Evolutionary conservation across 2,329 filamentous ascomycete species (phyloP).

Genomic region (Scolecobasidium constrictum): DNA sequence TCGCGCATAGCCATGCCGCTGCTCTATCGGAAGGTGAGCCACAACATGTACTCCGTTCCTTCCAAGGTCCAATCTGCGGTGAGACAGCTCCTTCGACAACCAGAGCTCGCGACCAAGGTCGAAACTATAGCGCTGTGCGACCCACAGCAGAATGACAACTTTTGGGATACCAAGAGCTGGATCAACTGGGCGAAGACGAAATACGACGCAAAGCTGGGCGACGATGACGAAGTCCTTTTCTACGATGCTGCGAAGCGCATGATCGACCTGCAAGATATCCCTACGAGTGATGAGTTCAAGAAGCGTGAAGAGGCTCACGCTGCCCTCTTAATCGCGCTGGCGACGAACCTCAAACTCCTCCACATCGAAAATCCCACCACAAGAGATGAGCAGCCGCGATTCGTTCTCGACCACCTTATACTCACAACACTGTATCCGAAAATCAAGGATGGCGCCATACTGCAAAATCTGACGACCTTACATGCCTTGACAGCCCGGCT

Average conservation of each 20-base stretch:
- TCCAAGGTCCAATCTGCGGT: slow-evolving; percentile 4
- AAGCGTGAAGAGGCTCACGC: slow-evolving; percentile 9
- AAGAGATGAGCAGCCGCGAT: slow-evolving; percentile 1
- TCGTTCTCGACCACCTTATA: slow-evolving; percentile 8
- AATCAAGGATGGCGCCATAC: background rate
- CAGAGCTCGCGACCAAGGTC: slow-evolving; percentile 6
- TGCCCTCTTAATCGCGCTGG: slow-evolving; percentile 6
- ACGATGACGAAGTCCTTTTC: slow-evolving; percentile 5
- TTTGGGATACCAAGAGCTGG: slow-evolving; percentile 9
- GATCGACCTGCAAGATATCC: background rate
- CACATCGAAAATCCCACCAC: slow-evolving; percentile 6
- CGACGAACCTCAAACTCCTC: slow-evolving; percentile 2
- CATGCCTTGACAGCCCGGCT: slow-evolving; percentile 6
- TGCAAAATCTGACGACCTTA: slow-evolving; percentile 5
- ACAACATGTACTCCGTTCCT: slow-evolving; percentile 8
- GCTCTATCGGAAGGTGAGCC: slow-evolving; percentile 5
- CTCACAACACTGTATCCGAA: slow-evolving; percentile 5
- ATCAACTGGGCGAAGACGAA: slow-evolving; percentile 4
- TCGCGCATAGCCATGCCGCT: slow-evolving; percentile 5
- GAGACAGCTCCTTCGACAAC: slow-evolving; percentile 3
- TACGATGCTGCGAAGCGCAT: background rate
- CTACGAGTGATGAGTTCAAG: background rate
- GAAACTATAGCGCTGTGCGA: slow-evolving; percentile 3
- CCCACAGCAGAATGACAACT: background rate
- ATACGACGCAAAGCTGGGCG: slow-evolving; percentile 3